A percentile compares a stretch with the other conserved stretches of the same genome.
Evolutionary conservation across 768 basidiomycete genomes (phyloP).

Genomic region (Mycena haematopus): DNA sequence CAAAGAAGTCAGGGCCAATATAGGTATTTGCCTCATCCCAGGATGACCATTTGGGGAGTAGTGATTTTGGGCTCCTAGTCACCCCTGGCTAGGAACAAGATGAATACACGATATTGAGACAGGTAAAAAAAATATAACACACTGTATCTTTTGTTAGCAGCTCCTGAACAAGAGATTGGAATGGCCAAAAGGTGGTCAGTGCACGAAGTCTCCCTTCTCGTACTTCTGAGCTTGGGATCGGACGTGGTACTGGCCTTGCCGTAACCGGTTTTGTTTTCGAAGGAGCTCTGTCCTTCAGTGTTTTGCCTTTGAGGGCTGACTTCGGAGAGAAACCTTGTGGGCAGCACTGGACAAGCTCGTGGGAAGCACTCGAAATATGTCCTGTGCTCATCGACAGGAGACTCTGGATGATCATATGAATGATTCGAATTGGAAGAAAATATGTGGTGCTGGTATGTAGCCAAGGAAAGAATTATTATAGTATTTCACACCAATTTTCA

Average conservation of each 20-base stretch:
- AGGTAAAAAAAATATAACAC: background rate
- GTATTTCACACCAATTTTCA: background rate
- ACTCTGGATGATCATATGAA: slow-evolving; percentile 39
- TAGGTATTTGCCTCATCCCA: background rate
- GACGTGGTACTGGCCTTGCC: too few species aligned
- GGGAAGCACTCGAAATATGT: slow-evolving; percentile 31
- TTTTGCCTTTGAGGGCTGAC: too few species aligned
- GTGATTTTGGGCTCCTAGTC: background rate
- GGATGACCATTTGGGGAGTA: background rate
- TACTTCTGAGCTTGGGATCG: background rate
- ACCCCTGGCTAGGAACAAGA: background rate
- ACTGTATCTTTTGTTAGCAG: background rate
- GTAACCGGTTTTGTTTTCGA: too few species aligned
- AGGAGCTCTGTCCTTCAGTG: too few species aligned
- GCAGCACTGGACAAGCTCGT: slow-evolving; percentile 36
- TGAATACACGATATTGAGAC: background rate
- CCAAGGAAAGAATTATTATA: background rate
- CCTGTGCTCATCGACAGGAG: slow-evolving; percentile 34
- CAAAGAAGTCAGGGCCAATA: background rate
- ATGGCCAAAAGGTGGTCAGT: background rate
- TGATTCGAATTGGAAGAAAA: slow-evolving; percentile 43
- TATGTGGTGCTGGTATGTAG: slow-evolving; percentile 31
- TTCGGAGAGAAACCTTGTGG: slow-evolving; percentile 45
- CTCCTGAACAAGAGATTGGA: background rate
- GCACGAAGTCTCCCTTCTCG: background rate